Evolutionary conservation across 352 stramenopile genomes (phyloP).

Genomic region (Phytophthora palmivora): DNA sequence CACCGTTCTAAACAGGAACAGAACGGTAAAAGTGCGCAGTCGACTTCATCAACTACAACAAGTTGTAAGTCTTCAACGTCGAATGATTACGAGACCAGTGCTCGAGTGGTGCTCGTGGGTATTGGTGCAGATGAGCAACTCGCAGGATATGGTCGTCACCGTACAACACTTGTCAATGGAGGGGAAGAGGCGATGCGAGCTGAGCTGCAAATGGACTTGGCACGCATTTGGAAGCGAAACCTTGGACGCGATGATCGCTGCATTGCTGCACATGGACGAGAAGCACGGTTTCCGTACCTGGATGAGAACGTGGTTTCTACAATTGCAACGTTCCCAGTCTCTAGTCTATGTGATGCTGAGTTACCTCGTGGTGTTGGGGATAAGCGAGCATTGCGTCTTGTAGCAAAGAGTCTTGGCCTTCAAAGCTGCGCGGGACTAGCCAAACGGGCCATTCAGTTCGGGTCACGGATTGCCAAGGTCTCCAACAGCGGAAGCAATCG

Average conservation of each 20-base stretch:
- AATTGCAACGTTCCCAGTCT: conserved; percentile 68
- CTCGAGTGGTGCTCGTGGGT: conserved; percentile 89
- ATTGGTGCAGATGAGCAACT: conserved; percentile 97
- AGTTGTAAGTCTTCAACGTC: background rate
- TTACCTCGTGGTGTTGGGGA: conserved; percentile 87
- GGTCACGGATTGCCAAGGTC: conserved; percentile 91
- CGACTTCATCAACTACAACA: background rate
- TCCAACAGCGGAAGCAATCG: conserved; percentile 73
- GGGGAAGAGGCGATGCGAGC: conserved; percentile 62
- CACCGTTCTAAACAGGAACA: conserved; percentile 33
- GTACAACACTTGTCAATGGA: conserved; percentile 77
- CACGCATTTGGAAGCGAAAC: conserved; percentile 95
- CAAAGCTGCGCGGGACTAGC: conserved; percentile 67
- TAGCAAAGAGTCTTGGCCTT: conserved; percentile 77
- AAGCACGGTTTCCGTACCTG: conserved; percentile 96
- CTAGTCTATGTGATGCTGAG: conserved; percentile 82
- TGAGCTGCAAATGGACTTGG: conserved; percentile 91
- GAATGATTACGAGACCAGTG: conserved; percentile 47
- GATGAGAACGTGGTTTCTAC: conserved; percentile 92
- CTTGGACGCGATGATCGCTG: conserved; percentile 96
- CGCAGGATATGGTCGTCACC: conserved; percentile 94
- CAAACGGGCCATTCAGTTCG: conserved; percentile 97
- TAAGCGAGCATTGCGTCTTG: conserved; percentile 91
- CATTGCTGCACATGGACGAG: conserved; percentile 91
- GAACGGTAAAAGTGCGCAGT: background rate